Base-by-base conservation (phyloP, 495 filamentous ascomycete species). In the Friedmanniomyces simplex region DNA sequence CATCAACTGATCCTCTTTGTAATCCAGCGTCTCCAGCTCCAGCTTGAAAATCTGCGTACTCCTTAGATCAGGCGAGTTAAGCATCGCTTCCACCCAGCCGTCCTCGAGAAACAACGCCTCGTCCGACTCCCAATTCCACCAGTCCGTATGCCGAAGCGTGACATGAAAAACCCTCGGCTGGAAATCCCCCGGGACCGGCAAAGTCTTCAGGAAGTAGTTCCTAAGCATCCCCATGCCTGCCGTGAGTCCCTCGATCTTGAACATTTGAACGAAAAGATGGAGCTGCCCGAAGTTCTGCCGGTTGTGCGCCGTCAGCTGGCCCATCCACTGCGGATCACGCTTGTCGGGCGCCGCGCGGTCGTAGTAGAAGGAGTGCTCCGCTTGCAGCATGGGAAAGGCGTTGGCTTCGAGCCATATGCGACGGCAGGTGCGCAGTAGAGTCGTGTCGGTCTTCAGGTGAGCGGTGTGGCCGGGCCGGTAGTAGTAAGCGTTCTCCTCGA, bases 61-160 rank as follows among this genome's bases (percentile, higher is more conserved):
- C 1, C 59, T 47, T 1, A 62, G 54, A 41, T 62, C 59, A 2
- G 55, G 53, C 5, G 48, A 41, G 32, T 62, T 43, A n/a, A 62
- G 59, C 18, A 62, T 12, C n/a, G 39, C 34, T 28, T 51, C 0
- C 41, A 65, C 42, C 67, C 55, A 37, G 50, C 53, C 11, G 50
- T 59, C 52, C 41, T 66, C 47, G 0, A 72, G 49, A n/a, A 28
- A 24, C n/a, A 71, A 46, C 0, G 61, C 50, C 8, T 30, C 51
- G 8, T 61, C 61, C 18, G 37, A 28, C 56, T 71, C 69, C 69
- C 69, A 68, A 32, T 41, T 63, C 60, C 63, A 70, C 69, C 69
- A 72, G 52, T 72, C 69, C 10, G 64, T 66, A 43, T 71, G 64
- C 1, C 69, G 54, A 26, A 72, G 12, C 5, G 69, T 71, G 18